A percentile compares a stretch with the other conserved stretches of the same genome.
Conservation (phyloP, 495 filamentous ascomycete genomes). For the Aspergillus egyptiacus region DNA sequence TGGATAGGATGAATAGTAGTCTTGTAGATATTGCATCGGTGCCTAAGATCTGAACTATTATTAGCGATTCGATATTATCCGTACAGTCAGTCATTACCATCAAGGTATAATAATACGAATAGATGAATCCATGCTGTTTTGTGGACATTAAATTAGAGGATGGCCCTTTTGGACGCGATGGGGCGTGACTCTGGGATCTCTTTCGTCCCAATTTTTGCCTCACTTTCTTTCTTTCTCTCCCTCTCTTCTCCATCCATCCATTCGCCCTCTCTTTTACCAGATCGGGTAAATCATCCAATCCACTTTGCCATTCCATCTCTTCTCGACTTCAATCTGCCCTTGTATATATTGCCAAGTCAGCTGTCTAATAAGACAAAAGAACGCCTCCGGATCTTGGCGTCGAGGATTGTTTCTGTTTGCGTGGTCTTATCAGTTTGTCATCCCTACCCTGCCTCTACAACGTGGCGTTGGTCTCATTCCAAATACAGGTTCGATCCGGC, state of each 20-base stretch:
- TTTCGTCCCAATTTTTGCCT: background rate
- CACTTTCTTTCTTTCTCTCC: background rate
- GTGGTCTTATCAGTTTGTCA: background rate
- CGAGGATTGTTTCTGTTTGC: background rate
- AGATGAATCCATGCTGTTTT: too few species aligned
- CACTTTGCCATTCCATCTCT: background rate
- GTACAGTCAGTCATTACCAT: too few species aligned
- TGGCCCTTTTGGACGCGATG: background rate
- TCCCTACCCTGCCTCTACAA: too few species aligned
- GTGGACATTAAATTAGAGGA: too few species aligned
- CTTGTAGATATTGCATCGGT: too few species aligned
- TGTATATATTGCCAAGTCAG: background rate
- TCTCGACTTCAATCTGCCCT: background rate
- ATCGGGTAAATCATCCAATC: background rate
- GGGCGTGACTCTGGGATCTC: conserved; percentile 2
- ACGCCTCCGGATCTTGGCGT: background rate
- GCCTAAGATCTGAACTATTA: too few species aligned
- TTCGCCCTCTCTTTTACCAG: background rate
- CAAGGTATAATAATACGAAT: too few species aligned
- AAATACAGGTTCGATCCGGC: too few species aligned
- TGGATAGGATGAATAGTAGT: background rate
- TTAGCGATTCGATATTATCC: too few species aligned
- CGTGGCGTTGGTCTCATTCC: too few species aligned
- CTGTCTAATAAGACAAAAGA: background rate
- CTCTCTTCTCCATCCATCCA: background rate